These are phyloP conservation scores for Phellopilus nigrolimitatus DNA, from an alignment of 1,284 basidiomycete species.

Conservation along the genomic window DNA sequence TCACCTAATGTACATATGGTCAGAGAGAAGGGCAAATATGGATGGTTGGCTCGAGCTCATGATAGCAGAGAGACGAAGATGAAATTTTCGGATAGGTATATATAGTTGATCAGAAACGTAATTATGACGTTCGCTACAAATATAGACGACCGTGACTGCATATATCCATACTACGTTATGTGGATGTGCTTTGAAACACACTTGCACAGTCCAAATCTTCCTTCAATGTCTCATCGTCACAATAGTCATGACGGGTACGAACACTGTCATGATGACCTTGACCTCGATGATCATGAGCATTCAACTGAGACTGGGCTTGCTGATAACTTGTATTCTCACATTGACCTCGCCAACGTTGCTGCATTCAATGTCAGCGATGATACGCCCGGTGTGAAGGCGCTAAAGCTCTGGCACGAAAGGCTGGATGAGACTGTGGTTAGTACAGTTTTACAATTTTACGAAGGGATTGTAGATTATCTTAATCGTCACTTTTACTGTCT, in stretches of 20 bases:
- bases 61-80: no score
- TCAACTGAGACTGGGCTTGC: slow-evolving; percentile 48
- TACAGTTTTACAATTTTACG: slow-evolving; percentile 8
- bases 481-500: slow-evolving; percentile 14
- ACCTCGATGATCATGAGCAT: slow-evolving; percentile 38
- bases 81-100: no score
- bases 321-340: slow-evolving; percentile 64
- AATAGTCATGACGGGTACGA: slow-evolving; percentile 48
- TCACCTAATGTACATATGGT: slow-evolving; percentile 4
- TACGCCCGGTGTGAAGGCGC: slow-evolving; percentile 37
- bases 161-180: no score
- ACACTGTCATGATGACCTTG: slow-evolving; percentile 50
- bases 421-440: slow-evolving; percentile 57
- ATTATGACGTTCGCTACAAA: no score
- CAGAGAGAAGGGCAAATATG: no score
- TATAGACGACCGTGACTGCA: no score
- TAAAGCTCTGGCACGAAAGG: slow-evolving; percentile 77
- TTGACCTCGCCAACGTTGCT: slow-evolving; percentile 68
- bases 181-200: no score
- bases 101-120: no score
- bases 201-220: neutral
- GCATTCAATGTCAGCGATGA: slow-evolving; percentile 55
- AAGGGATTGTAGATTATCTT: slow-evolving; percentile 8
- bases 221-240: neutral
- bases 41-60: no score